Base-by-base conservation (phyloP, 2,329 filamentous ascomycete species). In the Pseudocercospora eumusae region DNA sequence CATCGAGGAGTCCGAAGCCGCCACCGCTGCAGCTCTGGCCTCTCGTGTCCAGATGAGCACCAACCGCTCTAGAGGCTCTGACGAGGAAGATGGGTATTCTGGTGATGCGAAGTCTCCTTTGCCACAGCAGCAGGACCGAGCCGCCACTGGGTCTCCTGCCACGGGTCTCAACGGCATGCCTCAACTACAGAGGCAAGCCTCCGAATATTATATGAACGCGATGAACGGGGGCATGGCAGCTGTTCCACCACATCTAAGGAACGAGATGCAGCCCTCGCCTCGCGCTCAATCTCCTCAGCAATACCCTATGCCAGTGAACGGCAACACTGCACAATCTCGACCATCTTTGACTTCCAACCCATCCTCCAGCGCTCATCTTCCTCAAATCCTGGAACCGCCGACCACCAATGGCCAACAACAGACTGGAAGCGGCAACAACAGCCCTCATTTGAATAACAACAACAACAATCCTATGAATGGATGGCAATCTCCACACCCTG, bases 1-100 rank as follows among this genome's bases (percentile, higher is more conserved):
- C 0, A 90, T 97, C 15, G 93, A 97, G 75, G 93, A 98, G 76
- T 92, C 93, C 8, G 92, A 92, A 1, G 91, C 88, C 2, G 91
- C 92, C 4, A 96, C 92, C 0, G 92, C 91, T 33, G 92, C 92
- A 45, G 93, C 91, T 56, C 82, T 97, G 68, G 91, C 92, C 10
- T 80, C 80, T 45, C 79, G 81, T 62, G 78, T 79, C 7, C 73
- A 71, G 9, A 71, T 76, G 70, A 75, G 77, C 47, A 75, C 72
- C 66, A 74, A 78, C 27, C 79, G 82, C 56, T 79, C 85, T 64
- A 77, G 84, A 64, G 86, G 86, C 45, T 91, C 89, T 1, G 89
- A 92, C 62, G 88, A 86, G 47, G 74, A 75, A 62, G 88, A 89
- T 62, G 85, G 87, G 60, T 84, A 86, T 70, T 92, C 89, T 1